Evolutionary conservation across 306 rosid genomes (phyloP).

Genomic region (Inga oerstediana): DNA sequence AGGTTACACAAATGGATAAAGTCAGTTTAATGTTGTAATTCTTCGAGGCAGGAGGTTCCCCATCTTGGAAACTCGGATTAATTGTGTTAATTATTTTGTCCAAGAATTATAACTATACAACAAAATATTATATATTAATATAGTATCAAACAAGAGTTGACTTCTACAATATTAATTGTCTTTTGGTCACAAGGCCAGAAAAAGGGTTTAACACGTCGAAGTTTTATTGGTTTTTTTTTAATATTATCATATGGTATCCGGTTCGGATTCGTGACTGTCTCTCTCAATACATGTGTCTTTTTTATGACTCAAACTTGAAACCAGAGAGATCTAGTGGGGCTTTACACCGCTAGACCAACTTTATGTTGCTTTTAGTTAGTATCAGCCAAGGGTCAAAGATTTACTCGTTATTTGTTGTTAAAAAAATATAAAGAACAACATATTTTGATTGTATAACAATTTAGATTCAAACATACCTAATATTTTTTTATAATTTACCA

Average conservation of each 20-base stretch:
- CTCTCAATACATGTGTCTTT: too few relatives aligned
- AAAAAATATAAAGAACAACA: background rate
- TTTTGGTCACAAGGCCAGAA: background rate
- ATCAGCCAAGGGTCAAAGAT: background rate
- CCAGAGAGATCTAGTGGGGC: too few relatives aligned
- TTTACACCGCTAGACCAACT: too few relatives aligned
- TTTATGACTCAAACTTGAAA: too few relatives aligned
- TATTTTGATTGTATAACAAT: too few relatives aligned
- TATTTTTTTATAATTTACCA: background rate
- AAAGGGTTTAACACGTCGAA: background rate
- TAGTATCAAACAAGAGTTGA: background rate
- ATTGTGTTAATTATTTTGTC: background rate
- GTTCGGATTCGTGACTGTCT: too few relatives aligned
- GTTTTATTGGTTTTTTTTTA: background rate
- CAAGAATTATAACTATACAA: background rate
- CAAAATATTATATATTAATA: too few relatives aligned
- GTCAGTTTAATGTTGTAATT: constrained; percentile 33
- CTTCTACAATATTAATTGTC: background rate
- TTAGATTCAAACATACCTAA: too few relatives aligned
- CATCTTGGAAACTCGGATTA: background rate
- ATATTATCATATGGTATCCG: background rate
- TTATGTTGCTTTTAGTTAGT: background rate
- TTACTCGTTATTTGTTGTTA: background rate
- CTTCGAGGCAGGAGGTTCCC: constrained; percentile 40
- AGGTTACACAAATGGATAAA: constrained; percentile 12